Base-by-base conservation (phyloP, 1,284 basidiomycete genomes). In the Apiotrichum mycotoxinovorans region DNA sequence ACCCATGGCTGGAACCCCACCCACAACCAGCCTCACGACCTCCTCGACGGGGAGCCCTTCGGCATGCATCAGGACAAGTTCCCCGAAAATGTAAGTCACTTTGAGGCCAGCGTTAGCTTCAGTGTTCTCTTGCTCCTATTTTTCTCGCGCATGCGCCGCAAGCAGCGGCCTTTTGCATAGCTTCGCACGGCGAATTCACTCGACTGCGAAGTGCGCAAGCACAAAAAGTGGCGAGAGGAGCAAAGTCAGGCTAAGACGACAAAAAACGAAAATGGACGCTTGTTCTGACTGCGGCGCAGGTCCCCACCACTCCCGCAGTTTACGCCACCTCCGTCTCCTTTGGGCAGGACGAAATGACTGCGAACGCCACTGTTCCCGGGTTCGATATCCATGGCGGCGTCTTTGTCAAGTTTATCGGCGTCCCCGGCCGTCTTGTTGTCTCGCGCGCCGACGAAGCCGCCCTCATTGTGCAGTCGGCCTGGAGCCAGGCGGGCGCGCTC, bases 401-500 rank as follows among this genome's bases (percentile, higher is more conserved):
- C 10, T 26, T 26, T 18, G 52, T 66, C 34, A 54, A 63, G 30
- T 46, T 69, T 51, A 43, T 54, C 41, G 51, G 53, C 18, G 54
- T 44, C 26, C 40, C 43, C 23, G 63, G 58, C 14, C 56, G 57
- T 18, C 56, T 69, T 25, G 43, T 67, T 42, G 53, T 69, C 7
- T 64, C 66, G 4, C 62, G 62, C 33, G 49, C 52, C 18, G 63
- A 58, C 2, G 49, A 50, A 40, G 35, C 56, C 1, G 47, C 26
- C 9, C 20, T 69, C 46, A 44, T 63, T 42, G 60, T 69, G 52
- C 64, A 69, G 57, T 63, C 63, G 20, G 47, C 51, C 20, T 64
- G 58, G 56, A 15, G 40, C 34, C 51, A 38, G n/a, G 58, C n/a
- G 20, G 46, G 48, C 9, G 38, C 52, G 10, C 60, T 25, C 18